Percentiles rank a stretch among this genome's conserved stretches.
phyloP scores from a whole-genome alignment of 2,329 filamentous ascomycete species.

The Chaetomium globosum region DNA sequence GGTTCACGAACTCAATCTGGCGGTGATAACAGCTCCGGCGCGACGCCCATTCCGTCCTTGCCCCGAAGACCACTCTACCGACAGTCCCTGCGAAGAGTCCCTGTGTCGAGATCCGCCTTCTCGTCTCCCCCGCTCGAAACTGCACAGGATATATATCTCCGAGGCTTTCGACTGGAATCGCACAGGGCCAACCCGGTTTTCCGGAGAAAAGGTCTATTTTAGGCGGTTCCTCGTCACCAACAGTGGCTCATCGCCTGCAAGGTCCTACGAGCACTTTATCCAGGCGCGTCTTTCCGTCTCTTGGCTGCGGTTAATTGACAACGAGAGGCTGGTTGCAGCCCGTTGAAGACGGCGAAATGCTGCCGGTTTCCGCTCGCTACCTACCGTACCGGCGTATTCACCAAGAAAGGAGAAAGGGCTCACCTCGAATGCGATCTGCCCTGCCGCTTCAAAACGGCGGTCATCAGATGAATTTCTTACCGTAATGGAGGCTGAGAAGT shows the following conservation, averaged over 20 bases:
- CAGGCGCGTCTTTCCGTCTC: constrained; percentile 10
- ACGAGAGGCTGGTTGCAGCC: background rate
- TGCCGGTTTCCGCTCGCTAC: background rate
- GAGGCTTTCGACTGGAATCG: background rate
- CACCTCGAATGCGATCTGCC: background rate
- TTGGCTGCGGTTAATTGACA: constrained; percentile 10
- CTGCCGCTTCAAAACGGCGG: background rate
- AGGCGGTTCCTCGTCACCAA: background rate
- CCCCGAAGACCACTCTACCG: background rate
- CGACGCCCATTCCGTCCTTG: background rate
- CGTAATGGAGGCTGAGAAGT: background rate
- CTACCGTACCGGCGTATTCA: background rate
- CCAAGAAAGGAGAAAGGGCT: background rate
- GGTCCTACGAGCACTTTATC: constrained; percentile 8
- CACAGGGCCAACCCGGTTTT: background rate
- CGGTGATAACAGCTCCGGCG: background rate
- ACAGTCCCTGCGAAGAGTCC: background rate
- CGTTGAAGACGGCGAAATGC: background rate
- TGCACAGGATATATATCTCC: background rate
- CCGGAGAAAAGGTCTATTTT: background rate
- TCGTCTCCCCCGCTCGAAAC: background rate
- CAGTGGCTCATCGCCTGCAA: background rate
- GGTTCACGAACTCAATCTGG: background rate
- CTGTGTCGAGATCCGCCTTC: background rate
- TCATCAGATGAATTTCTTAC: background rate